These are phyloP conservation scores for Mixia osmundae DNA, from an alignment of 1,284 basidiomycete genomes.

Conservation along the genomic window DNA sequence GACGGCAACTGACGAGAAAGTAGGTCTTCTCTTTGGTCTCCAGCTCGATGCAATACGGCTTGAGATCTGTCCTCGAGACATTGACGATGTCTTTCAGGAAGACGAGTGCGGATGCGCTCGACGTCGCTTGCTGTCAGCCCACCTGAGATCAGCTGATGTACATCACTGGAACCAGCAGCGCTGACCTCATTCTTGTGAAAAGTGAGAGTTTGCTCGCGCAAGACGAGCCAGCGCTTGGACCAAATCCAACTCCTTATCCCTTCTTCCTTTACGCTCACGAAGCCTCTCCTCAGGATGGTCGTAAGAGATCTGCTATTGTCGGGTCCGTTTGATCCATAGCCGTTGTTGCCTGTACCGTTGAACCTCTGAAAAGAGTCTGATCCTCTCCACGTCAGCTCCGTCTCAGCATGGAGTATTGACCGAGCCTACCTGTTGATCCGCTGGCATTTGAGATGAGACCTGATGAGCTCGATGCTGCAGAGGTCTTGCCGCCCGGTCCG, in stretches of 20 bases:
- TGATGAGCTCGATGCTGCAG: constrained; percentile 4
- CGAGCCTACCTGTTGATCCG: constrained; percentile 3
- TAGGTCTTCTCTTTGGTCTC: constrained; percentile 51
- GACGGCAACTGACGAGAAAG: constrained; percentile 24
- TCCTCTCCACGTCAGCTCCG: not conserved
- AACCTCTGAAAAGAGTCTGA: constrained; percentile 1
- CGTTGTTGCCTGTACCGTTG: not conserved
- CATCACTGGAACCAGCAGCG: constrained; percentile 5
- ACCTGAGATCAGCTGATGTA: constrained; percentile 1
- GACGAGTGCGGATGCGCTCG: constrained; percentile 37
- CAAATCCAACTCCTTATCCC: constrained; percentile 77
- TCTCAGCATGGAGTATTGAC: not conserved
- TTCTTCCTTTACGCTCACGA: constrained; percentile 66
- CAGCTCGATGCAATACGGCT: constrained; percentile 68
- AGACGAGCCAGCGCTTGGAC: constrained; percentile 69
- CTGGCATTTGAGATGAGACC: constrained; percentile 1
- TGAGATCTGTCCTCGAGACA: constrained; percentile 73
- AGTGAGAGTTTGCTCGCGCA: constrained; percentile 54
- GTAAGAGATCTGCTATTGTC: not conserved
- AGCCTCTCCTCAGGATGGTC: constrained; percentile 37
- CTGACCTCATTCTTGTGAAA: constrained; percentile 84
- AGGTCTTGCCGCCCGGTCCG: not conserved
- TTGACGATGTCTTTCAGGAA: constrained; percentile 54
- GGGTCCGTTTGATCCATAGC: not conserved
- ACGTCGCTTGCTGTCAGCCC: constrained; percentile 6